Evolutionary conservation across 1,284 basidiomycete genomes (phyloP).

Genomic region (Megacollybia platyphylla): DNA sequence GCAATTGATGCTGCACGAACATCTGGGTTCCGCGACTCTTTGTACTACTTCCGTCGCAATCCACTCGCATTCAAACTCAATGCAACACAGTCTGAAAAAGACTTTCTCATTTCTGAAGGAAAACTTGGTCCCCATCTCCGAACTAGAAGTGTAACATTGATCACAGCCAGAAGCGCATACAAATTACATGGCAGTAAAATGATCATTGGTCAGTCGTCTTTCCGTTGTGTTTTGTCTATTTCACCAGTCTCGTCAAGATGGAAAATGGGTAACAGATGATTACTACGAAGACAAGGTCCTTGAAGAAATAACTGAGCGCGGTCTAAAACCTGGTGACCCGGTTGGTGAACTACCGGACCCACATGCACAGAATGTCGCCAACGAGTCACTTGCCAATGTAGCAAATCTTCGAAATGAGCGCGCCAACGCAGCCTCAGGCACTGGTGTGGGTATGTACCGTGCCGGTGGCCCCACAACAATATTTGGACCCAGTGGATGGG

Average conservation of each 20-base stretch:
- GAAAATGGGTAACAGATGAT: constrained; percentile 86
- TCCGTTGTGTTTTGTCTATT: neutral
- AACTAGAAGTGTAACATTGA: constrained; percentile 86
- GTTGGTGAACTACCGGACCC: constrained; percentile 78
- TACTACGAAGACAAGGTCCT: constrained; percentile 84
- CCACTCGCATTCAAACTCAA: constrained; percentile 83
- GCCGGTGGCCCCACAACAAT: constrained; percentile 80
- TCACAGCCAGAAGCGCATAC: constrained; percentile 87
- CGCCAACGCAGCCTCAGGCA: constrained; percentile 5
- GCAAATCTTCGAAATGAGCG: constrained; percentile 13
- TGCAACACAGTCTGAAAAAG: constrained; percentile 81
- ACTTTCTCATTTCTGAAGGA: constrained; percentile 79
- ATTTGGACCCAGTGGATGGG: constrained; percentile 71
- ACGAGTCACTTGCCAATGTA: constrained; percentile 30
- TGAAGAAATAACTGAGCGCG: constrained; percentile 57
- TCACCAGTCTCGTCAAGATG: constrained; percentile 37
- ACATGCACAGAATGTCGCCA: constrained; percentile 26
- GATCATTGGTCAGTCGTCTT: constrained; percentile 54
- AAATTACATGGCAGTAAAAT: constrained; percentile 91
- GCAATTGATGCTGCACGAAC: constrained; percentile 95
- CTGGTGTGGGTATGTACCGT: constrained; percentile 54
- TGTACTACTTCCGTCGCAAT: constrained; percentile 93
- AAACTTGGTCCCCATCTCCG: constrained; percentile 82
- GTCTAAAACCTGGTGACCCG: constrained; percentile 60
- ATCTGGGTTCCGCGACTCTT: constrained; percentile 90